Percentiles rank a stretch among this genome's conserved stretches.
Evolutionary conservation across 2,329 filamentous ascomycete genomes (phyloP).

Genomic region (Sporothrix curviconia): DNA sequence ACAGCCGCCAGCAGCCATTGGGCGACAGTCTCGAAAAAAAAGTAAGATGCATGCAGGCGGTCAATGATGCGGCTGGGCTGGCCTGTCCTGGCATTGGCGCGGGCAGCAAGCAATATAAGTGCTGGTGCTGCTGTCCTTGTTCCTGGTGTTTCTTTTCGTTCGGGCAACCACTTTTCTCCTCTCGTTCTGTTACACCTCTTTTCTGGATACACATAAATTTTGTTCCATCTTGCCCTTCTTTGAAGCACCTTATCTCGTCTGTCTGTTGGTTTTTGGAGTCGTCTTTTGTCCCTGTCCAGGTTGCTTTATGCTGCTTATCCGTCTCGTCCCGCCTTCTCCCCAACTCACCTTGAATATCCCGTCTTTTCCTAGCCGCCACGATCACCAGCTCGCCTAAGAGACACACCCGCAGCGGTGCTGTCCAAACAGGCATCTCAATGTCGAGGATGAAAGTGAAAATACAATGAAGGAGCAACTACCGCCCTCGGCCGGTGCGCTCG

Average conservation of each 20-base stretch:
- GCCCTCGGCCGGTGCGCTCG: slow-evolving; percentile 24
- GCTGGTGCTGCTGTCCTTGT: background rate
- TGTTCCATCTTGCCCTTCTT: background rate
- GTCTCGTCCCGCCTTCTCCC: too few relatives aligned
- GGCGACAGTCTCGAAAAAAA: background rate
- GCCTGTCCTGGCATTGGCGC: background rate
- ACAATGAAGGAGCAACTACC: slow-evolving; percentile 16
- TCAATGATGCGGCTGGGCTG: background rate
- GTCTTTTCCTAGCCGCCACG: background rate
- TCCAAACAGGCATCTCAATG: slow-evolving; percentile 8
- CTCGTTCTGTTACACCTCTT: background rate
- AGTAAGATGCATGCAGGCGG: background rate
- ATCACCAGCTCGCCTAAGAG: background rate
- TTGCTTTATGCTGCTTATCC: background rate
- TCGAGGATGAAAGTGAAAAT: slow-evolving; percentile 3
- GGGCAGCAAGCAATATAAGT: background rate
- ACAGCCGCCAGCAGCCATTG: too few relatives aligned
- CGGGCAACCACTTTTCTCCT: background rate
- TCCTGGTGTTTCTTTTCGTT: background rate
- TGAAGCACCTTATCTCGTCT: too few relatives aligned
- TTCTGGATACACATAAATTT: background rate
- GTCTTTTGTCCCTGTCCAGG: background rate
- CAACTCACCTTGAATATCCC: background rate
- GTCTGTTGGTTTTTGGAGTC: too few relatives aligned
- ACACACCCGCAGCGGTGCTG: too few relatives aligned